phyloP scores from a whole-genome alignment of 1,139 yeast species.

The Zygotorulaspora mrakii region DNA sequence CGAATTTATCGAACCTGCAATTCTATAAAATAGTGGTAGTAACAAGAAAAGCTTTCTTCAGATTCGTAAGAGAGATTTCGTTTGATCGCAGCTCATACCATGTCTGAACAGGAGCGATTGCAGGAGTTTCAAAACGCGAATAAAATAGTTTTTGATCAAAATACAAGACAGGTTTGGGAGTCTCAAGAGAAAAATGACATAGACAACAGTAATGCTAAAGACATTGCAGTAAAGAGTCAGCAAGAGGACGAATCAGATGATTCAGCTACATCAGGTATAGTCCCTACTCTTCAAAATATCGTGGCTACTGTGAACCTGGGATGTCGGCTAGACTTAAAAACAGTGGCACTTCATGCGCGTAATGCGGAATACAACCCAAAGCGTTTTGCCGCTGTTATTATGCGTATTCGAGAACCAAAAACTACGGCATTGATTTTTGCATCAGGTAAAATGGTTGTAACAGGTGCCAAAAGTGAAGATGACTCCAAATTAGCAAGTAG shows the following conservation, averaged over 20 bases:
- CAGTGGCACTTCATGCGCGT: conserved; percentile 97
- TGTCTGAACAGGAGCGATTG: conserved; percentile 36
- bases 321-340: conserved; percentile 90
- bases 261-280: conserved; percentile 84
- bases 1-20: not conserved
- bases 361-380: conserved; percentile 97
- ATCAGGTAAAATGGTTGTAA: conserved; percentile 98
- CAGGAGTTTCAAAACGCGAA: conserved; percentile 37
- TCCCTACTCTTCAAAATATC: conserved; percentile 92
- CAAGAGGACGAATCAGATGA: conserved; percentile 41
- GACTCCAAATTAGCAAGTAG: conserved; percentile 96
- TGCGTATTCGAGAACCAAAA: conserved; percentile 99
- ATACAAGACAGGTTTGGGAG: conserved; percentile 39
- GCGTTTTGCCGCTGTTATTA: conserved; percentile 98
- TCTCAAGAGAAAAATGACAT: conserved; percentile 26
- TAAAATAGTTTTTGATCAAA: conserved; percentile 36
- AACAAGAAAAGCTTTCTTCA: too few relatives aligned
- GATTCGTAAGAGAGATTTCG: too few relatives aligned
- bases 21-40: too few relatives aligned
- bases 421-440: conserved; percentile 98
- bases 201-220: conserved; percentile 9
- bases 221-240: conserved; percentile 14
- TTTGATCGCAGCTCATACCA: conserved; percentile 4
- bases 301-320: conserved; percentile 98
- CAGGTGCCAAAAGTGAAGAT: conserved; percentile 98